Evolutionary conservation across 2,329 filamentous ascomycete genomes (phyloP).

Genomic region (Chrysoporthe puriensis): DNA sequence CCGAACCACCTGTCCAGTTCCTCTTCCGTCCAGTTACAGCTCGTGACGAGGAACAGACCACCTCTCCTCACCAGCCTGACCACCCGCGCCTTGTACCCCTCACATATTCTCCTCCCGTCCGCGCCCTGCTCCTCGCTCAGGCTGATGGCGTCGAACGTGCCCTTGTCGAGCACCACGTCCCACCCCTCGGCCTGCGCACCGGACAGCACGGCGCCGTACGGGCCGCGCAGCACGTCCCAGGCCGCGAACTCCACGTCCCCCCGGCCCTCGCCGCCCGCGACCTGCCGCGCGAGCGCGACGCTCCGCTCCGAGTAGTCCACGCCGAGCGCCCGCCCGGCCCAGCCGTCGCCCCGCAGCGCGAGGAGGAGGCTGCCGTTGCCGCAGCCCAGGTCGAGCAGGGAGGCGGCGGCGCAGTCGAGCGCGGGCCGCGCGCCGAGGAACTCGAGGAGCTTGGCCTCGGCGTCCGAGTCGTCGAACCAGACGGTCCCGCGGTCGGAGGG

Average conservation of each 20-base stretch:
- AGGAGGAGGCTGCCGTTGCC: constrained; percentile 94
- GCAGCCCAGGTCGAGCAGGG: constrained; percentile 86
- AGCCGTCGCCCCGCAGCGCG: constrained; percentile 68
- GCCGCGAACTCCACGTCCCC: constrained; percentile 48
- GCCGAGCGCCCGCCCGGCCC: constrained; percentile 73
- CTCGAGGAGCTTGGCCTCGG: constrained; percentile 76
- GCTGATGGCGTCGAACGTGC: constrained; percentile 94
- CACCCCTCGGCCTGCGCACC: constrained; percentile 57
- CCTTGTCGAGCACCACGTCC: constrained; percentile 95
- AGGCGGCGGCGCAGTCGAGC: constrained; percentile 43
- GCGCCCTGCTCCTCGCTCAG: constrained; percentile 63
- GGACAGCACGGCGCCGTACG: constrained; percentile 42
- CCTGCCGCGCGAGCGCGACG: constrained; percentile 71
- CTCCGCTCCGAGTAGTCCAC: constrained; percentile 85
- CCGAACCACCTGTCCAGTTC: constrained; percentile 82
- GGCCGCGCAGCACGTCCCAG: constrained; percentile 66
- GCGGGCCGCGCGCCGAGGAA: constrained; percentile 58
- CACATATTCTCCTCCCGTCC: constrained; percentile 65
- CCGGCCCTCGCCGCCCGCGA: constrained; percentile 48
- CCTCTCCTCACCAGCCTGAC: constrained; percentile 69
- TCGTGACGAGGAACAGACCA: constrained; percentile 83
- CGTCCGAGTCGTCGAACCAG: constrained; percentile 95
- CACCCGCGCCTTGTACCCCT: constrained; percentile 74
- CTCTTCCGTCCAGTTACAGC: constrained; percentile 96
- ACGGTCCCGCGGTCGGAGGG: constrained; percentile 82